Base-by-base conservation (phyloP, 176 grass and related monocot species). In the Phoenix dactylifera region DNA sequence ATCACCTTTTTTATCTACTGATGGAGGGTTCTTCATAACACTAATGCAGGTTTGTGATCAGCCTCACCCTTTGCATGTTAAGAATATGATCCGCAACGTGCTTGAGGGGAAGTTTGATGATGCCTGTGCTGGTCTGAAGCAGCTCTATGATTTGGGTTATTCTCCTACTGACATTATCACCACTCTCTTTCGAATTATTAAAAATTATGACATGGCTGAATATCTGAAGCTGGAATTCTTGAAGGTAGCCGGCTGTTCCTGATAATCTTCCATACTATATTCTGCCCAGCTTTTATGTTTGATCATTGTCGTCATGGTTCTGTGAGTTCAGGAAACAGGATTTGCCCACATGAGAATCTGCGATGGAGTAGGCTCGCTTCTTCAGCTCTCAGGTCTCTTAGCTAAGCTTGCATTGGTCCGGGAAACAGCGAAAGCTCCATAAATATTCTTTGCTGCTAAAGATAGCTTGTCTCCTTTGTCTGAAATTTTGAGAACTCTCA, bases 301-400 rank as follows among this genome's bases (percentile, higher is more conserved):
- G 35, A 44, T 9, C 35, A 12, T 44, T 44, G 10, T 14, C 35
- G 2, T 44, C 10, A 12, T 44, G 35, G 12, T 48, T 68, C 59
- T 59, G 10, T 70, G 49, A 32, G 20, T 63, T 26, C 71, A 98
- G 93, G 88, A 89, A 77, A 88, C 84, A 0, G 84, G 88, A 86
- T 98, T 98, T 86, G 94, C 84, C 0, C 94, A 89, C 76, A 98
- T 92, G 94, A 89, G 84, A 83, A 98, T 89, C 58, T 98, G 88
- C 52, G 94, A 98, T 81, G 93, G 87, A 54, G 93, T 98, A 23
- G 87, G 87, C 18, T 92, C 93, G 17, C 83, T 80, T 59, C 93
- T 97, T 65, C 93, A 92, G 74, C 79, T 98, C 64, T 98, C 81
- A 30, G 93, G 87, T 30, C 87, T 98, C 26, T 73, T 92, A 72